Evolutionary conservation across 208 protist genomes (phyloP).

Genomic region (Kentomonas sorsogonicus): DNA sequence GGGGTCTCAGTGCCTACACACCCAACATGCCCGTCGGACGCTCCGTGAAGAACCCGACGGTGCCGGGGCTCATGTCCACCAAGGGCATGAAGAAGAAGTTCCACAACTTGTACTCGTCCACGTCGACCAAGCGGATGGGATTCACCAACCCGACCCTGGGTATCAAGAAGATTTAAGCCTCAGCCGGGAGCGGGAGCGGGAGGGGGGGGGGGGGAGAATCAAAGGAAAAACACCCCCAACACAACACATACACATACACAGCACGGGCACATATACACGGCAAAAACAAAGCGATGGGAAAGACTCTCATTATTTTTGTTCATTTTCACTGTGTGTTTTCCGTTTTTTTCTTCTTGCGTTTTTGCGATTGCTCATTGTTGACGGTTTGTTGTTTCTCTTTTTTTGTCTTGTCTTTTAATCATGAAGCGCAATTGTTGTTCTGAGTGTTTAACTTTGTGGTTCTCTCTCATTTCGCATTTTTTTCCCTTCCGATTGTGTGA

Average conservation of each 20-base stretch:
- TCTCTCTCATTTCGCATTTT: background rate
- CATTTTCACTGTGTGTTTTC: conserved; percentile 7
- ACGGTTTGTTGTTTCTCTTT: no score
- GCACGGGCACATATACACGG: no score
- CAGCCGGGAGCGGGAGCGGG: no score
- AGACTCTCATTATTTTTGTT: conserved; percentile 20
- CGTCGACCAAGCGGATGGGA: conserved; percentile 84
- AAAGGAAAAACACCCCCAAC: no score
- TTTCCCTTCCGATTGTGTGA: background rate
- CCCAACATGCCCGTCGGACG: conserved; percentile 59
- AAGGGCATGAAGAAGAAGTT: conserved; percentile 92
- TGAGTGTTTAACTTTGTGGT: no score
- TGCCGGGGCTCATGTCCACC: conserved; percentile 86
- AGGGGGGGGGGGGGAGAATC: no score
- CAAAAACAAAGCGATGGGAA: no score
- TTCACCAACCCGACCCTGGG: conserved; percentile 78
- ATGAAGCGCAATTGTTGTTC: no score
- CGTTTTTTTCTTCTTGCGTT: conserved; percentile 4
- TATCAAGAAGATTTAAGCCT: conserved; percentile 86
- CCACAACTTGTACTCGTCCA: conserved; percentile 86
- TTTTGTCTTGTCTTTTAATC: background rate
- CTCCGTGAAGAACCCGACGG: conserved; percentile 80
- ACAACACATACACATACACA: no score
- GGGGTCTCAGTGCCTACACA: conserved; percentile 46
- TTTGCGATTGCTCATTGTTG: background rate